Percentiles rank a stretch among this genome's conserved stretches.
These are phyloP conservation scores for Hymenoscyphus occultus DNA, from an alignment of 2,329 filamentous ascomycete genomes.

Conservation along the genomic window DNA sequence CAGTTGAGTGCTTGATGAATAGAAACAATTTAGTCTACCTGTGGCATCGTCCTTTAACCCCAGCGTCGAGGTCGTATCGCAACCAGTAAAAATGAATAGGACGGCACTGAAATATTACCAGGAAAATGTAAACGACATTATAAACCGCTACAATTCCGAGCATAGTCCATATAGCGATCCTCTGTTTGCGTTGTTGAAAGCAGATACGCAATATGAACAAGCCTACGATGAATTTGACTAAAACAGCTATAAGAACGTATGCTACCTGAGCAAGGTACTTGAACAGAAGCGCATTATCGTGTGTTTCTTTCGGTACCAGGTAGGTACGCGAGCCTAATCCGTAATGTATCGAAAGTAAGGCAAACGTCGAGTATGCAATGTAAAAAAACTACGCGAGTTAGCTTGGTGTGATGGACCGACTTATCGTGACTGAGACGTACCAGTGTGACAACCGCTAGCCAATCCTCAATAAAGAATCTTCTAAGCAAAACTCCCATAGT, in stretches of 20 bases:
- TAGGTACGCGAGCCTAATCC: slow-evolving; percentile 20
- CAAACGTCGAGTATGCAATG: slow-evolving; percentile 18
- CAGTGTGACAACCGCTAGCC: slow-evolving; percentile 45
- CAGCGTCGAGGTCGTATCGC: slow-evolving; percentile 24
- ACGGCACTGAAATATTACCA: slow-evolving; percentile 38
- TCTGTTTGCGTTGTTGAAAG: slow-evolving; percentile 34
- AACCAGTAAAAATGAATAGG: slow-evolving; percentile 39
- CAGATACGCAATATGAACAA: slow-evolving; percentile 34
- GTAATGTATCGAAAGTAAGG: slow-evolving; percentile 16
- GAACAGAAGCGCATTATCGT: slow-evolving; percentile 17
- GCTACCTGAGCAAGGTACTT: slow-evolving; percentile 36
- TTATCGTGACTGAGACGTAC: slow-evolving; percentile 11
- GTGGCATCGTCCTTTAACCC: slow-evolving; percentile 33
- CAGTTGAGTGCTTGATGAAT: too few species aligned
- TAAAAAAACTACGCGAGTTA: slow-evolving; percentile 12
- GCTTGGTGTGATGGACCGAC: not conserved
- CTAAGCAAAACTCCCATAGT: slow-evolving; percentile 44
- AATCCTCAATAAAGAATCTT: slow-evolving; percentile 45
- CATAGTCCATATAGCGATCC: slow-evolving; percentile 34
- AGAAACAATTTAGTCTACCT: not conserved
- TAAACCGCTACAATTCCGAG: slow-evolving; percentile 35
- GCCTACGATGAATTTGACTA: slow-evolving; percentile 39
- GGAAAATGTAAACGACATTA: slow-evolving; percentile 37
- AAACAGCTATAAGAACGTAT: slow-evolving; percentile 37
- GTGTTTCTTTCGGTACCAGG: slow-evolving; percentile 14